These are phyloP conservation scores for Penicillium sp. DNA, from an alignment of 2,329 filamentous ascomycete species.

Conservation along the genomic window DNA sequence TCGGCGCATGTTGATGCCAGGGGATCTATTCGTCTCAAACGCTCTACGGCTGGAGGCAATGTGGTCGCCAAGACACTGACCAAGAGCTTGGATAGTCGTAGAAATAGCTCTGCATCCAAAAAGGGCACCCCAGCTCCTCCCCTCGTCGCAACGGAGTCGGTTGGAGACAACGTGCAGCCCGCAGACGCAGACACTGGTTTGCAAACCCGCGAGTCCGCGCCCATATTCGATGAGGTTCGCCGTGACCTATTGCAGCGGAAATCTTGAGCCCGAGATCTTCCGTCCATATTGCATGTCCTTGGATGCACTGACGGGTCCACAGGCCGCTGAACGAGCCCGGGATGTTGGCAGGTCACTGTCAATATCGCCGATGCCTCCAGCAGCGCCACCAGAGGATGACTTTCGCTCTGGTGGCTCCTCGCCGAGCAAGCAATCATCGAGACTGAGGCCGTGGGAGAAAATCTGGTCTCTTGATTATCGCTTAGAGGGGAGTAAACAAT, in stretches of 20 bases:
- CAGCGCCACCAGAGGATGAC: not conserved
- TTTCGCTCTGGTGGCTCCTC: conserved; percentile 4
- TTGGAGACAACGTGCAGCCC: conserved; percentile 32
- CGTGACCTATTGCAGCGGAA: conserved; percentile 40
- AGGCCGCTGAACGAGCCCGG: conserved; percentile 9
- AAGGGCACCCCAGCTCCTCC: conserved; percentile 52
- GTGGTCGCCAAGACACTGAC: conserved; percentile 75
- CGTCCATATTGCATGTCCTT: conserved; percentile 2
- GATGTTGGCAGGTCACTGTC: not conserved
- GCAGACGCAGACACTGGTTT: conserved; percentile 32
- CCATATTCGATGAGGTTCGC: conserved; percentile 47
- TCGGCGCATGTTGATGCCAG: conserved; percentile 82
- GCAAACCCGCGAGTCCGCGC: conserved; percentile 35
- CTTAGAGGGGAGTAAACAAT: conserved; percentile 11
- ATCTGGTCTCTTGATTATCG: conserved; percentile 15
- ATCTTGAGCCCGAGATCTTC: conserved; percentile 29
- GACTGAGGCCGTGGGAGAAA: conserved; percentile 13
- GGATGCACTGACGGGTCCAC: conserved; percentile 8
- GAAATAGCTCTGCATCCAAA: conserved; percentile 81
- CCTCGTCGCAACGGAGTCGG: conserved; percentile 30
- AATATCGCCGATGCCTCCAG: conserved; percentile 2
- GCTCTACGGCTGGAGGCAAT: conserved; percentile 61
- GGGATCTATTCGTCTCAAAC: conserved; percentile 57
- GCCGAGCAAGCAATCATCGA: conserved; percentile 11
- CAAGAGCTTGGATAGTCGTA: conserved; percentile 84